A percentile compares a stretch with the other conserved stretches of the same genome.
phyloP scores from a whole-genome alignment of 1,284 basidiomycete genomes.

The Malassezia obtusa region DNA sequence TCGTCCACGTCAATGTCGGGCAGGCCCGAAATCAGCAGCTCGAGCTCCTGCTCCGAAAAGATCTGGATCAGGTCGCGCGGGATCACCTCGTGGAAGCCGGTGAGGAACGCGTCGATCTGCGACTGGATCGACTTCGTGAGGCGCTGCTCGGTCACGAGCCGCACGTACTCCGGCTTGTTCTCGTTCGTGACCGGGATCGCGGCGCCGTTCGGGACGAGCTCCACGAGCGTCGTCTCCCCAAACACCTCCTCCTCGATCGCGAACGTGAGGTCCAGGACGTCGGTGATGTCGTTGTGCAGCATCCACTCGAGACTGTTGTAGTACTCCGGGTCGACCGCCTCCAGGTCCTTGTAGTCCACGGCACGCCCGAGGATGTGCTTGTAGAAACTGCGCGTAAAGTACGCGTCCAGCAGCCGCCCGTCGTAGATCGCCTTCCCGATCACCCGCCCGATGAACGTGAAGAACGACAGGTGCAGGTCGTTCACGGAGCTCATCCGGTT shows the following conservation, averaged over 20 bases:
- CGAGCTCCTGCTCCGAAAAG: slow-evolving; percentile 95
- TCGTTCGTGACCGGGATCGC: slow-evolving; percentile 56
- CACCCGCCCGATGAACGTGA: slow-evolving; percentile 95
- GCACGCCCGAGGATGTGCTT: slow-evolving; percentile 44
- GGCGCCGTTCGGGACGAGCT: slow-evolving; percentile 38
- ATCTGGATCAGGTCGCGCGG: slow-evolving; percentile 55
- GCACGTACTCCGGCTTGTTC: slow-evolving; percentile 93
- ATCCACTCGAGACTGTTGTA: slow-evolving; percentile 62
- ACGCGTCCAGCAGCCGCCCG: slow-evolving; percentile 87
- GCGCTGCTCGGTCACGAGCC: slow-evolving; percentile 78
- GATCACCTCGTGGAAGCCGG: slow-evolving; percentile 91
- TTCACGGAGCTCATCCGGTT: slow-evolving; percentile 78
- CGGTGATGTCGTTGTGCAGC: slow-evolving; percentile 56
- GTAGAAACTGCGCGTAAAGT: slow-evolving; percentile 63
- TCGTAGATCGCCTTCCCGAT: slow-evolving; percentile 92
- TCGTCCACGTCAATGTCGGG: slow-evolving; percentile 99
- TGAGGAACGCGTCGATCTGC: slow-evolving; percentile 64
- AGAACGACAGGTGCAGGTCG: slow-evolving; percentile 88
- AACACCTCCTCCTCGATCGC: slow-evolving; percentile 77
- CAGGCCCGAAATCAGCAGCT: slow-evolving; percentile 91
- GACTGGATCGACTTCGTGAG: slow-evolving; percentile 72
- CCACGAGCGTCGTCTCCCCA: slow-evolving; percentile 41
- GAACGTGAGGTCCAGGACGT: slow-evolving; percentile 68
- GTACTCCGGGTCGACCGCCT: slow-evolving; percentile 56
- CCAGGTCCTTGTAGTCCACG: slow-evolving; percentile 45